Evolutionary conservation across 805 yeast species (phyloP).

Genomic region (Debaryomyces tyrocola): DNA sequence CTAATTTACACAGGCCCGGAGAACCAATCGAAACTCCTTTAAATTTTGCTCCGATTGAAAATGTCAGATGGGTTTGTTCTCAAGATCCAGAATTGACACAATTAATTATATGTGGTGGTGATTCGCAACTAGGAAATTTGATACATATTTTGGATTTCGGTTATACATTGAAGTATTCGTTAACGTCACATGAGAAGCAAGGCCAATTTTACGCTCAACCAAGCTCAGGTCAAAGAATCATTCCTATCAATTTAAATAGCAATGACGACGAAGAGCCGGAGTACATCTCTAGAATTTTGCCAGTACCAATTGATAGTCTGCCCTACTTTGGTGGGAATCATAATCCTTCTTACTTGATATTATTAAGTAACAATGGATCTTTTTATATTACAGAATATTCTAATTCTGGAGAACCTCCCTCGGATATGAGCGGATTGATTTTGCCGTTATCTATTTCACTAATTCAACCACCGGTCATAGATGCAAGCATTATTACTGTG

Average conservation of each 20-base stretch:
- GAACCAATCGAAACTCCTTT: conserved; percentile 17
- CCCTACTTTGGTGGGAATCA: conserved; percentile 83
- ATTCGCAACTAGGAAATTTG: conserved; percentile 32
- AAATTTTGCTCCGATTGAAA: conserved; percentile 44
- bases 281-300: conserved; percentile 25
- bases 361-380: conserved; percentile 63
- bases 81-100: conserved; percentile 79
- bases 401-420: conserved; percentile 15
- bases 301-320: conserved; percentile 39
- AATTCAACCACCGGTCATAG: conserved; percentile 71
- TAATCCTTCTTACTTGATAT: conserved; percentile 65
- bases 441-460: conserved; percentile 82
- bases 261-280: conserved; percentile 17
- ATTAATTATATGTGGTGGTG: conserved; percentile 69
- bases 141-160: conserved; percentile 70
- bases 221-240: conserved; percentile 40
- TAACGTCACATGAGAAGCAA: conserved; percentile 84
- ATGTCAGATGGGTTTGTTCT: conserved; percentile 76
- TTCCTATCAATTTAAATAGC: conserved; percentile 24
- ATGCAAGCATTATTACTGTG: conserved; percentile 49
- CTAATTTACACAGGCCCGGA: conserved; percentile 59
- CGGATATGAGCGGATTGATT: conserved; percentile 27
- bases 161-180: conserved; percentile 69
- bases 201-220: conserved; percentile 69
- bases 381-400: conserved; percentile 62